Percentiles rank a stretch among this genome's conserved stretches.
Evolutionary conservation across 257 asterid genomes (phyloP).

Genomic region (Handroanthus guayacan): DNA sequence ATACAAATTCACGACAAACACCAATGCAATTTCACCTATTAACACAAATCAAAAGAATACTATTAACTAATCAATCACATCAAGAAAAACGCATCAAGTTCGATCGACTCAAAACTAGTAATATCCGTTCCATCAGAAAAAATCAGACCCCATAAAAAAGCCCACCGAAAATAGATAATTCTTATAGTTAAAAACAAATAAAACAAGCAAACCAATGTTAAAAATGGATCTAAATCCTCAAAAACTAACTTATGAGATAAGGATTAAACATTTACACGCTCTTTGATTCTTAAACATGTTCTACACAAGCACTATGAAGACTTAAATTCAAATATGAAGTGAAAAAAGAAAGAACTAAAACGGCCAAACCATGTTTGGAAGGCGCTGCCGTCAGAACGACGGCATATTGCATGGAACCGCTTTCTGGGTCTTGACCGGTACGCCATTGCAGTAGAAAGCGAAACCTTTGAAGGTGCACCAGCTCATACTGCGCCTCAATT

Average conservation of each 20-base stretch:
- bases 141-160: not conserved
- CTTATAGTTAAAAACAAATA: not conserved
- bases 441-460: constrained; percentile 41
- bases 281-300: not conserved
- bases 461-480: constrained; percentile 1
- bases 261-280: not conserved
- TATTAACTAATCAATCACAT: not conserved
- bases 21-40: not conserved
- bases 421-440: constrained; percentile 47
- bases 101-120: not conserved
- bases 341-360: not conserved
- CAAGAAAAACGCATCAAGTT: not conserved
- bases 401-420: constrained; percentile 51
- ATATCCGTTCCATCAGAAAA: not conserved
- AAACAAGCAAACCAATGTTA: not conserved
- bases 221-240: not conserved
- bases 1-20: not conserved
- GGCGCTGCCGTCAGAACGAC: constrained; percentile 67
- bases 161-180: not conserved
- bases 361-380: constrained; percentile 56
- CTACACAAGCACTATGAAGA: not conserved
- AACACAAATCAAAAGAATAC: not conserved
- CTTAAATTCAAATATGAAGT: not conserved
- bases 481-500: constrained; percentile 15
- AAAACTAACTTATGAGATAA: too few relatives aligned